These are phyloP conservation scores for Podaxis mareebaensis DNA, from an alignment of 768 basidiomycete species.

Conservation along the genomic window DNA sequence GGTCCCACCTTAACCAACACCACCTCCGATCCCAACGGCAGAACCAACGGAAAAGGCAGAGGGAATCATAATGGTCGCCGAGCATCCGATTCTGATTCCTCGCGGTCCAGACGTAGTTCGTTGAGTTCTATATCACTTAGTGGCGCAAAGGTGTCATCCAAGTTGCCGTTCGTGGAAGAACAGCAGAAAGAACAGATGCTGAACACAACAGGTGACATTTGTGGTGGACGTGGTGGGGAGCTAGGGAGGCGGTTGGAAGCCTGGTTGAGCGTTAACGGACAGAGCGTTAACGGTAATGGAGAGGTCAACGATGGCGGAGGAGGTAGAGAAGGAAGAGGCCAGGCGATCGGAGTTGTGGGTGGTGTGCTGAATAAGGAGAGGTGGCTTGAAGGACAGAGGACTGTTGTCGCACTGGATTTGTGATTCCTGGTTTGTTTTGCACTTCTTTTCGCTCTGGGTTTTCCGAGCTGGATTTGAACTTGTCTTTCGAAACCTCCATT, in stretches of 20 bases:
- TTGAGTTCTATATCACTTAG: slow-evolving; percentile 6
- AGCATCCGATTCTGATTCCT: slow-evolving; percentile 6
- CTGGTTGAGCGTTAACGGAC: slow-evolving; percentile 57
- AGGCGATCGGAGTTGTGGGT: slow-evolving; percentile 4
- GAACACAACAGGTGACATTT: slow-evolving; percentile 71
- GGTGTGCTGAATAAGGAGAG: slow-evolving; percentile 13
- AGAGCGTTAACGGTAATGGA: slow-evolving; percentile 39
- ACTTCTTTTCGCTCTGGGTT: not conserved
- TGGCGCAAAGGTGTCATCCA: slow-evolving; percentile 36
- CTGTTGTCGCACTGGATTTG: slow-evolving; percentile 2
- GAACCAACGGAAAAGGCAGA: not conserved
- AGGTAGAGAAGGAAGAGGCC: slow-evolving; percentile 9
- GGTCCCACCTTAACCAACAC: not conserved
- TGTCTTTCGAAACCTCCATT: not conserved
- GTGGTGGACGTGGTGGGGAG: slow-evolving; percentile 80
- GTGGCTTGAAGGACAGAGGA: slow-evolving; percentile 16
- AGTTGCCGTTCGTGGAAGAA: slow-evolving; percentile 57
- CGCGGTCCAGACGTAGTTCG: slow-evolving; percentile 10
- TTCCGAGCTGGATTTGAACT: not conserved
- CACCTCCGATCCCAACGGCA: not conserved
- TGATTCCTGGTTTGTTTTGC: not conserved
- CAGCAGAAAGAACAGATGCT: slow-evolving; percentile 71
- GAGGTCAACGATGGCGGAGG: slow-evolving; percentile 34
- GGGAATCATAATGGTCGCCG: not conserved
- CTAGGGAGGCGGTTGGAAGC: slow-evolving; percentile 74